Conservation (phyloP, 2,329 filamentous ascomycete species). For the Cyphellophora europaea region DNA sequence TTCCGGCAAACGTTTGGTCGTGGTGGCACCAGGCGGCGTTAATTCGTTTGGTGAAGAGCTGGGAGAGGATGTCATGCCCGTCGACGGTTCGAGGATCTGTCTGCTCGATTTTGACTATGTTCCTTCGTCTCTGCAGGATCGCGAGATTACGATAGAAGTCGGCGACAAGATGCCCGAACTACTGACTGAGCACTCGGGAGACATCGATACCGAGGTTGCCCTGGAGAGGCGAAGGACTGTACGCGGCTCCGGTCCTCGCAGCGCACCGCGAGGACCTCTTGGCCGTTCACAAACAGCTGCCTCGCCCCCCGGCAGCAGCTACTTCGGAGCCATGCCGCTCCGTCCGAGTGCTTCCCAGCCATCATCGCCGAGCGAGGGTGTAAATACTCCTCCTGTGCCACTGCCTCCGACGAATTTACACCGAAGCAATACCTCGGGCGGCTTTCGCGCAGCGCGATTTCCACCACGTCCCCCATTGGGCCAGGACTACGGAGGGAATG, state of each 20-base stretch:
- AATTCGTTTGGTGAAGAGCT: slow-evolving; percentile 44
- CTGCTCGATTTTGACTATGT: slow-evolving; percentile 66
- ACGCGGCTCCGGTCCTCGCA: slow-evolving; percentile 9
- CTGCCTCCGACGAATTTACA: slow-evolving; percentile 9
- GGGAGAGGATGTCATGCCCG: slow-evolving; percentile 64
- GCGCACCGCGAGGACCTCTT: slow-evolving; percentile 9
- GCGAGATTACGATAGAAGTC: slow-evolving; percentile 61
- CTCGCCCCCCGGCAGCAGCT: slow-evolving; percentile 6
- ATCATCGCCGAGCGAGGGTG: slow-evolving; percentile 19
- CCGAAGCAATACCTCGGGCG: slow-evolving; percentile 46
- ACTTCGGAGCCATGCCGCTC: slow-evolving; percentile 1
- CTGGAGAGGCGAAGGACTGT: slow-evolving; percentile 63
- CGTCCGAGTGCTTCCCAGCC: slow-evolving; percentile 13
- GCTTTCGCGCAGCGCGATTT: slow-evolving; percentile 57
- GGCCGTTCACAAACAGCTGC: slow-evolving; percentile 33
- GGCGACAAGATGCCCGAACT: slow-evolving; percentile 61
- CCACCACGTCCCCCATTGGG: slow-evolving; percentile 35
- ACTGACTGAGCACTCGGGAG: slow-evolving; percentile 63
- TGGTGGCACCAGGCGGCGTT: slow-evolving; percentile 62
- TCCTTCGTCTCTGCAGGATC: slow-evolving; percentile 43
- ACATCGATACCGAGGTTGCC: slow-evolving; percentile 69
- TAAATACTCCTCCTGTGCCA: neutral
- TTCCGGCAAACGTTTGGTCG: slow-evolving; percentile 44
- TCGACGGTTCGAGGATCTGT: slow-evolving; percentile 67
- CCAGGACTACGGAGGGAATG: slow-evolving; percentile 10